Evolutionary conservation across 1,284 basidiomycete genomes (phyloP).

Genomic region (Sporisorium exsertum): DNA sequence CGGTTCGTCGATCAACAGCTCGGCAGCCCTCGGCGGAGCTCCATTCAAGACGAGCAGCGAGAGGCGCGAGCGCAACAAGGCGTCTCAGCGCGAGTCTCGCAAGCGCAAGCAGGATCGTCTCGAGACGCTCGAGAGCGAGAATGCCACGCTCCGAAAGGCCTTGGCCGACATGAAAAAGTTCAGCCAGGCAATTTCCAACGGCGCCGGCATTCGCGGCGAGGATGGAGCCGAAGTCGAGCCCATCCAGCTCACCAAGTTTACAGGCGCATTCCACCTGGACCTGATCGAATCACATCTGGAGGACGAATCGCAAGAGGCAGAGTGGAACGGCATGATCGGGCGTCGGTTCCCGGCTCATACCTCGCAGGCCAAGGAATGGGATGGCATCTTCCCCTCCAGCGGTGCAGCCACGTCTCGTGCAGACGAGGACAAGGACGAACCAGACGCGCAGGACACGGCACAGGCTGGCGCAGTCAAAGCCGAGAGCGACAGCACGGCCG

Average conservation of each 20-base stretch:
- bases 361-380: slow-evolving; percentile 17
- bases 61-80: slow-evolving; percentile 51
- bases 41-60: slow-evolving; percentile 51
- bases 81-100: slow-evolving; percentile 50
- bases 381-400: slow-evolving; percentile 5
- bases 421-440: slow-evolving; percentile 20
- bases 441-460: background rate
- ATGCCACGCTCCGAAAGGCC: slow-evolving; percentile 48
- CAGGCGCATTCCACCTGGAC: slow-evolving; percentile 44
- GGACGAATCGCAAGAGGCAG: slow-evolving; percentile 34
- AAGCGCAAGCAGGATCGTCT: slow-evolving; percentile 51
- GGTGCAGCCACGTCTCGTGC: slow-evolving; percentile 15
- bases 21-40: slow-evolving; percentile 7
- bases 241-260: slow-evolving; percentile 40
- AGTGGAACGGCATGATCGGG: slow-evolving; percentile 37
- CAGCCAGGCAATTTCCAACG: slow-evolving; percentile 39
- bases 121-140: slow-evolving; percentile 49
- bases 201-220: slow-evolving; percentile 34
- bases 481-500: slow-evolving; percentile 1
- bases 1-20: slow-evolving; percentile 12
- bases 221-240: slow-evolving; percentile 33
- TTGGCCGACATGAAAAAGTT: slow-evolving; percentile 46
- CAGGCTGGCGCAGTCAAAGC: slow-evolving; percentile 8
- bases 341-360: slow-evolving; percentile 31
- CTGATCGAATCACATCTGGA: slow-evolving; percentile 46